A percentile compares a stretch with the other conserved stretches of the same genome.
Evolutionary conservation across 106 monocot species (phyloP).

Genomic region (Phalaenopsis equestris): DNA sequence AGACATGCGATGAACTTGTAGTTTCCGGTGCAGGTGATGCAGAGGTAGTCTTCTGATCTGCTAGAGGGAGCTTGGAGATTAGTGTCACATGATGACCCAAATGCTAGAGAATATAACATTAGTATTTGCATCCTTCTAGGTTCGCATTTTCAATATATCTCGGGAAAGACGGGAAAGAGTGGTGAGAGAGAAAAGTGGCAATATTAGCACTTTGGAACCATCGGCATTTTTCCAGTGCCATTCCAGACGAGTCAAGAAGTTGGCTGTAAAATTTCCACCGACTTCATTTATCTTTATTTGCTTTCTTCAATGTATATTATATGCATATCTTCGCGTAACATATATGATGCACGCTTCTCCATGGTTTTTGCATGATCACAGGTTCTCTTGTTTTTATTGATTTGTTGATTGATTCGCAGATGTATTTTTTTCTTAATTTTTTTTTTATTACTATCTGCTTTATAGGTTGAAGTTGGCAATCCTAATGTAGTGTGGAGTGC

Average conservation of each 20-base stretch:
- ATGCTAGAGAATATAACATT: neutral
- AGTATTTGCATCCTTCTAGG: slow-evolving; percentile 34
- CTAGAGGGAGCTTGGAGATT: neutral
- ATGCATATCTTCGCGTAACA: neutral
- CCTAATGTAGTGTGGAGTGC: slow-evolving; percentile 97
- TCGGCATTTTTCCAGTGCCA: slow-evolving; percentile 68
- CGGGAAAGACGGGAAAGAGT: slow-evolving; percentile 13
- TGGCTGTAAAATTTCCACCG: slow-evolving; percentile 58
- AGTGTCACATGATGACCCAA: neutral
- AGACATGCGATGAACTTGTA: slow-evolving; percentile 82
- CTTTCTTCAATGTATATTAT: neutral
- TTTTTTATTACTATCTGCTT: neutral
- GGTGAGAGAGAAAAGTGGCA: slow-evolving; percentile 18
- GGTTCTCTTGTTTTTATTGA: neutral
- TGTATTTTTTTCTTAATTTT: neutral
- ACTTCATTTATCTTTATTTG: neutral
- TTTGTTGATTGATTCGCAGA: neutral
- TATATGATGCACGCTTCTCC: neutral
- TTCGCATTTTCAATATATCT: slow-evolving; percentile 86
- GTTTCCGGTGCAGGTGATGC: slow-evolving; percentile 93
- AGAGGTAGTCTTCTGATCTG: slow-evolving; percentile 40
- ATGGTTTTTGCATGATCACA: neutral
- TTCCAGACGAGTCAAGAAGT: slow-evolving; percentile 85
- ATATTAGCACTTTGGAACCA: slow-evolving; percentile 41
- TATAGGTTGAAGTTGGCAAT: slow-evolving; percentile 84